A percentile compares a stretch with the other conserved stretches of the same genome.
These are phyloP conservation scores for Trichosporon inkin DNA, from an alignment of 1,284 basidiomycete genomes.

Conservation along the genomic window DNA sequence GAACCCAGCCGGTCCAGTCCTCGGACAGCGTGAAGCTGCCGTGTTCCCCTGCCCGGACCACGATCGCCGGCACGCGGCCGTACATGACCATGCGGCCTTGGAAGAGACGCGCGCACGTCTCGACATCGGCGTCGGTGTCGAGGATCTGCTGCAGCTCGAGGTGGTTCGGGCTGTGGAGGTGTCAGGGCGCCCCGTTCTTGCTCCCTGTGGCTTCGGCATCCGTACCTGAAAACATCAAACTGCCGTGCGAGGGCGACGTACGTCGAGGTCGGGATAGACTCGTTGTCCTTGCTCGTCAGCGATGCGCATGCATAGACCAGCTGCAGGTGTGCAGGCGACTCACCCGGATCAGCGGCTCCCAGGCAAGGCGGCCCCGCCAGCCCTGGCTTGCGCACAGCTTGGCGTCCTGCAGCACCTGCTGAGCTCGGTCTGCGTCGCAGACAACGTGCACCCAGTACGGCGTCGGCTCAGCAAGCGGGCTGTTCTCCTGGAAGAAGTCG, in stretches of 20 bases:
- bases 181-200: neutral
- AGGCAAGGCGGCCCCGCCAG: conserved; percentile 68
- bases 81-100: conserved; percentile 14
- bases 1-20: conserved; percentile 60
- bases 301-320: neutral
- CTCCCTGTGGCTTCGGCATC: conserved; percentile 7
- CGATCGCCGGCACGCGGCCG: conserved; percentile 51
- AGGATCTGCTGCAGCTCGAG: conserved; percentile 52
- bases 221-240: conserved; percentile 37
- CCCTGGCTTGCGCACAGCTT: conserved; percentile 48
- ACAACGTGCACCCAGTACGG: conserved; percentile 70
- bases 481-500: conserved; percentile 56
- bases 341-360: conserved; percentile 64
- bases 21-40: conserved; percentile 62
- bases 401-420: conserved; percentile 63
- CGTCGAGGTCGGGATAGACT: neutral
- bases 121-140: conserved; percentile 37
- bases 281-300: conserved; percentile 4
- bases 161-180: conserved; percentile 50
- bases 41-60: conserved; percentile 71
- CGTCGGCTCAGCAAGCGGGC: conserved; percentile 55
- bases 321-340: neutral
- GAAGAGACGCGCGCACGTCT: conserved; percentile 15
- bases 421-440: conserved; percentile 71
- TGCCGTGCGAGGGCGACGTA: conserved; percentile 22